Evolutionary conservation across 2,329 filamentous ascomycete genomes (phyloP), one percentile per base, ranked within the genome.

Genomic region (Arthroderma sp.): DNA sequence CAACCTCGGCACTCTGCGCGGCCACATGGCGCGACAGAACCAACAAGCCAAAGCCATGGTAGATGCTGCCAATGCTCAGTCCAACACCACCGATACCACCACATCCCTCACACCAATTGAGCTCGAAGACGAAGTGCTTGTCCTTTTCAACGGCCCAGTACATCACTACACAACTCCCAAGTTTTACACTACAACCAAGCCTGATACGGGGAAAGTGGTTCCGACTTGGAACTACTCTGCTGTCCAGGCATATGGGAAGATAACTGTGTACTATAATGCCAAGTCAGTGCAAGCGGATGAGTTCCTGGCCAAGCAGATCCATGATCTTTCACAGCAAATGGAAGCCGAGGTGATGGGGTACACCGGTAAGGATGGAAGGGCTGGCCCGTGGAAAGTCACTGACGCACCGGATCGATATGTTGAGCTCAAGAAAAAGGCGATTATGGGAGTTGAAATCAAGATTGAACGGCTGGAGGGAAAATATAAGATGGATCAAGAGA

Each of bases 171-270:
- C 83, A 4, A 81, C 80, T 0, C 77, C 80, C 1, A 78, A 80
- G 48, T 83, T 82, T 60, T 83, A 83, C 62, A 67, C 63, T 7
- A 69, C 77, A 50, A 82, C 80, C 1, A 83, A 83, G 55, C 79
- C 78, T 0, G 56, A 54, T 0, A 78, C 72, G 0, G 79, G 71
- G 7, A 83, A 83, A 52, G 79, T 82, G 0, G 80, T 81, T 4
- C 78, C 78, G 0, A 84, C 80, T 0, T 83, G 80, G 80, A 78
- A 84, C 58, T 84, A 83, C 52, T 67, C 75, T 0, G 77, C 79
- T 0, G 78, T 71, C 0, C 77, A 83, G 58, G 75, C 67, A 0
- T 82, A 82, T 51, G 80, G 80, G 1, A 68, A 59, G 1, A 73
- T 74, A 1, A 72, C 49, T 0, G 60, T 82, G 3, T 75, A 70